A percentile compares a stretch with the other conserved stretches of the same genome.
Evolutionary conservation across 169 alveolate genomes (phyloP).

Genomic region (Plasmodium reichenowi): DNA sequence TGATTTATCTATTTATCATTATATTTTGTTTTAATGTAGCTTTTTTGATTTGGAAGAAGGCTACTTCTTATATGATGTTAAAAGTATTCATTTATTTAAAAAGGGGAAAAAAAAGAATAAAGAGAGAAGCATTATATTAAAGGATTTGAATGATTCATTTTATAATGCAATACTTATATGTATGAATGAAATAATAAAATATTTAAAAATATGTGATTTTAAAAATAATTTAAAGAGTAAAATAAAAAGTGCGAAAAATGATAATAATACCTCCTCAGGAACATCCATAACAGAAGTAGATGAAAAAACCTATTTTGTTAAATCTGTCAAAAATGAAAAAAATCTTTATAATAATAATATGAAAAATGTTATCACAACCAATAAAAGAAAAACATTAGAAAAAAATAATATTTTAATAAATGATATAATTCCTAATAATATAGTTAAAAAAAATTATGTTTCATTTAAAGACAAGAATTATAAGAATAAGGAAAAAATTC

Average conservation of each 20-base stretch:
- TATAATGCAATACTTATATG: conserved; percentile 64
- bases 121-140: conserved; percentile 23
- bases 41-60: conserved; percentile 55
- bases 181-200: conserved; percentile 57
- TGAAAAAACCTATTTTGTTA: conserved; percentile 55
- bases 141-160: conserved; percentile 53
- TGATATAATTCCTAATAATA: not conserved
- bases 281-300: not conserved
- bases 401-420: not conserved
- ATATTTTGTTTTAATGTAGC: conserved; percentile 9
- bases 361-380: conserved; percentile 36
- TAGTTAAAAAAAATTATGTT: conserved; percentile 1
- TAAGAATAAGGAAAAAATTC: not conserved
- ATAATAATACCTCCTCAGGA: not conserved
- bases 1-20: not conserved
- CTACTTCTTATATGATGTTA: conserved; percentile 36
- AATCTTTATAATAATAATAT: conserved; percentile 41
- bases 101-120: conserved; percentile 19
- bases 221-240: conserved; percentile 8
- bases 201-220: conserved; percentile 24
- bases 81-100: conserved; percentile 44
- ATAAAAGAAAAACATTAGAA: conserved; percentile 24
- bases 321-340: conserved; percentile 53
- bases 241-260: conserved; percentile 5
- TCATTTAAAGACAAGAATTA: conserved; percentile 4